Percentiles rank a stretch among this genome's conserved stretches.
Evolutionary conservation across 208 protist genomes (phyloP).

Genomic region (Crithidia sp.): DNA sequence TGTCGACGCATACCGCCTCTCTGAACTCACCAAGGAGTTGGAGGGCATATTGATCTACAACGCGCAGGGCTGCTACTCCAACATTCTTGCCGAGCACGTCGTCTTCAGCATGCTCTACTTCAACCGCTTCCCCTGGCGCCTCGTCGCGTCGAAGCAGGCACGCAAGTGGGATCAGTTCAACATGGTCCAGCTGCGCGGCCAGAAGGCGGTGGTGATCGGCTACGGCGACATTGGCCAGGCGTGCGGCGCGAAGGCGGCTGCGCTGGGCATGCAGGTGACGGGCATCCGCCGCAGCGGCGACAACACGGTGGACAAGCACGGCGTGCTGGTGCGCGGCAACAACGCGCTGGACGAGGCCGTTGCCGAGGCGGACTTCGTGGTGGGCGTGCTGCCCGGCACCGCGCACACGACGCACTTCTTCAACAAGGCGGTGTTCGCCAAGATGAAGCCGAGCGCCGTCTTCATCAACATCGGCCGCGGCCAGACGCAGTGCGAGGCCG

Average conservation of each 20-base stretch:
- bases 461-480: slow-evolving; percentile 91
- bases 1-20: slow-evolving; percentile 66
- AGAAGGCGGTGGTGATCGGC: slow-evolving; percentile 81
- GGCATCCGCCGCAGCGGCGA: slow-evolving; percentile 54
- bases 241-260: slow-evolving; percentile 37
- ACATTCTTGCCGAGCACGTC: slow-evolving; percentile 79
- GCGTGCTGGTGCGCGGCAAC: slow-evolving; percentile 51
- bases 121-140: slow-evolving; percentile 75
- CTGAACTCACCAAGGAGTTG: slow-evolving; percentile 47
- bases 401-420: slow-evolving; percentile 71
- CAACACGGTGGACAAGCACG: slow-evolving; percentile 46
- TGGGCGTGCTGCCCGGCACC: slow-evolving; percentile 73
- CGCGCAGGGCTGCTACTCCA: slow-evolving; percentile 69
- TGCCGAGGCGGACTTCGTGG: slow-evolving; percentile 77
- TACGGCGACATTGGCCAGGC: slow-evolving; percentile 83
- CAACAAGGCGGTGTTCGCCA: slow-evolving; percentile 62
- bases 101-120: slow-evolving; percentile 86
- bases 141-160: slow-evolving; percentile 43
- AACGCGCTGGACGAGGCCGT: slow-evolving; percentile 51
- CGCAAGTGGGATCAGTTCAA: slow-evolving; percentile 80
- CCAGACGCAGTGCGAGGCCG: slow-evolving; percentile 59
- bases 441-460: slow-evolving; percentile 77
- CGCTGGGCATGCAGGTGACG: slow-evolving; percentile 78
- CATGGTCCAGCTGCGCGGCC: slow-evolving; percentile 47
- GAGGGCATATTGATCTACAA: slow-evolving; percentile 68